Evolutionary conservation across 257 asterid species (phyloP).

Genomic region (Thymus quinquecostatus): DNA sequence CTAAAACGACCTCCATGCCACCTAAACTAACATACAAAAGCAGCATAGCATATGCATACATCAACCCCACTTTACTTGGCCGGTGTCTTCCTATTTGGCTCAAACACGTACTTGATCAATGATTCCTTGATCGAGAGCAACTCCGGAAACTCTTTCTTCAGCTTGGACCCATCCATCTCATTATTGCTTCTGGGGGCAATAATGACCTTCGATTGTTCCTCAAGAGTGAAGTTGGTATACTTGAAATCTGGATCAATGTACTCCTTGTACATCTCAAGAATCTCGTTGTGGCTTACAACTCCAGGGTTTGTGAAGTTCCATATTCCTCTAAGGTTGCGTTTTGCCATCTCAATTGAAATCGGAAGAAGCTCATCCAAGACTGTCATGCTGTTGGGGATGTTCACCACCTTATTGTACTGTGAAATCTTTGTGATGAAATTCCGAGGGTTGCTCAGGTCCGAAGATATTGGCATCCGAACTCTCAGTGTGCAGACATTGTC

Average conservation of each 20-base stretch:
- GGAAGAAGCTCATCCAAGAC: slow-evolving; percentile 96
- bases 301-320: slow-evolving; percentile 98
- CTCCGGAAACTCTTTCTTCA: slow-evolving; percentile 92
- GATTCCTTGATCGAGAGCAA: slow-evolving; percentile 86
- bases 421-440: slow-evolving; percentile 93
- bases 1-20: slow-evolving; percentile 28
- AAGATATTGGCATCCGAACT: slow-evolving; percentile 94
- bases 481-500: slow-evolving; percentile 95
- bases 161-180: slow-evolving; percentile 82
- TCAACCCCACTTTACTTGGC: slow-evolving; percentile 35
- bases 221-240: slow-evolving; percentile 81
- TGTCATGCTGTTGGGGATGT: slow-evolving; percentile 99
- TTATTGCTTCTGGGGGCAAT: slow-evolving; percentile 90
- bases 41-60: too few relatives aligned
- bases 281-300: slow-evolving; percentile 91
- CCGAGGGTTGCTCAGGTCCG: slow-evolving; percentile 90
- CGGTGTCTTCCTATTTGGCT: slow-evolving; percentile 74
- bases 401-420: slow-evolving; percentile 80
- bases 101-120: slow-evolving; percentile 80
- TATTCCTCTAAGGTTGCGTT: slow-evolving; percentile 85
- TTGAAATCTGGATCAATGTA: slow-evolving; percentile 72
- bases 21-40: slow-evolving; percentile 33
- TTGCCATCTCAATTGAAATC: slow-evolving; percentile 96
- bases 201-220: slow-evolving; percentile 96
- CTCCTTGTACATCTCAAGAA: slow-evolving; percentile 89